Evolutionary conservation across 2,329 filamentous ascomycete genomes (phyloP).

Genomic region (Beauveria pseudobassiana): DNA sequence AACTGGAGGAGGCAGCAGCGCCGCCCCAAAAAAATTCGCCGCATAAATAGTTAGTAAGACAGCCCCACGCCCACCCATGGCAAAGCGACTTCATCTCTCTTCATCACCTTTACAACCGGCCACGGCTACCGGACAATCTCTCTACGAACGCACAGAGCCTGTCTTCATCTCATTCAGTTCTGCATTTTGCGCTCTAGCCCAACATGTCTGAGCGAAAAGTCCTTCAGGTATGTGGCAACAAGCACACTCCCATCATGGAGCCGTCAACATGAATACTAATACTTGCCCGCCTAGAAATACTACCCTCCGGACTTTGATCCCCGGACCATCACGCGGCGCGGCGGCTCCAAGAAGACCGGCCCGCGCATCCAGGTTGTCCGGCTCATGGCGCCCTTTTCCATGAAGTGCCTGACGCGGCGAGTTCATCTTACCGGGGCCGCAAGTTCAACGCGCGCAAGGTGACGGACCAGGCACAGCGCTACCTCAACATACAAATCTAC

Average conservation of each 20-base stretch:
- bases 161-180: neutral
- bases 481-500: slow-evolving; percentile 80
- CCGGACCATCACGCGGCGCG: slow-evolving; percentile 63
- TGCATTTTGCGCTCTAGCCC: slow-evolving; percentile 11
- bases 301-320: slow-evolving; percentile 85
- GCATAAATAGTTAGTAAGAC: neutral
- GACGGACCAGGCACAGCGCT: slow-evolving; percentile 78
- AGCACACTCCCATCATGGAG: neutral
- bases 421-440: slow-evolving; percentile 86
- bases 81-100: neutral
- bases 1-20: neutral
- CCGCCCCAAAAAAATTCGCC: neutral
- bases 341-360: slow-evolving; percentile 62
- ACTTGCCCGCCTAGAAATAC: slow-evolving; percentile 36
- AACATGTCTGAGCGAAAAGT: slow-evolving; percentile 84
- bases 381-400: slow-evolving; percentile 56
- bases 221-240: slow-evolving; percentile 32
- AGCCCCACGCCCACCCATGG: slow-evolving; percentile 4
- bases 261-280: neutral
- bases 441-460: slow-evolving; percentile 97
- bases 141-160: neutral
- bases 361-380: slow-evolving; percentile 81
- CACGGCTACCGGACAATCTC: neutral
- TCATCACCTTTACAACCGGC: neutral
- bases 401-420: slow-evolving; percentile 49